These are phyloP conservation scores for Termitomyces sp. DNA, from an alignment of 768 basidiomycete genomes.

Conservation along the genomic window DNA sequence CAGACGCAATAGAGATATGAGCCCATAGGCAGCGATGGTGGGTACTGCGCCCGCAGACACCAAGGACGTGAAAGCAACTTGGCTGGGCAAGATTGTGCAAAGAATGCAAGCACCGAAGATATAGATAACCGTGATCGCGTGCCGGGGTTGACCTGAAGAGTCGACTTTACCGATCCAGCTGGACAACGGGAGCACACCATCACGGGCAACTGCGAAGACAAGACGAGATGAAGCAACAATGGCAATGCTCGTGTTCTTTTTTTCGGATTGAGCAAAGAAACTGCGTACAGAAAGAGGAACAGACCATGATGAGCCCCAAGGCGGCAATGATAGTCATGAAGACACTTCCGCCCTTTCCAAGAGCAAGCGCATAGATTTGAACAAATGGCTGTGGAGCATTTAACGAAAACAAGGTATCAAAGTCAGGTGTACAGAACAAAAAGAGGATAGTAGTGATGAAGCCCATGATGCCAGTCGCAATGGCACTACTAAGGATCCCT, in stretches of 20 bases:
- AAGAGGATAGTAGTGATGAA: conserved; percentile 77
- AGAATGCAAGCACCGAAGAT: conserved; percentile 68
- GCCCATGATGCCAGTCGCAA: conserved; percentile 73
- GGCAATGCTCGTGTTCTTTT: conserved; percentile 81
- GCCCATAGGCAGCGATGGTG: conserved; percentile 82
- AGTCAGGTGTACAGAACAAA: conserved; percentile 79
- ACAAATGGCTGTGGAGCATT: conserved; percentile 90
- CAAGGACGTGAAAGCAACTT: conserved; percentile 88
- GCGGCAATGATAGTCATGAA: conserved; percentile 87
- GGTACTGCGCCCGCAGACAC: conserved; percentile 83
- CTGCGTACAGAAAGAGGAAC: conserved; percentile 13
- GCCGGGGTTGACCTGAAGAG: conserved; percentile 63
- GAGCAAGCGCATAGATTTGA: conserved; percentile 75
- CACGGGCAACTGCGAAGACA: conserved; percentile 87
- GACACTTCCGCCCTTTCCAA: conserved; percentile 72
- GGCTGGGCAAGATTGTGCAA: conserved; percentile 86
- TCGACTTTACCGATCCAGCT: conserved; percentile 79
- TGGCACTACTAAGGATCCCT: conserved; percentile 73
- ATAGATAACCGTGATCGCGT: conserved; percentile 88
- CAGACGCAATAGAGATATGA: conserved; percentile 75
- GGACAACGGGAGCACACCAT: conserved; percentile 83
- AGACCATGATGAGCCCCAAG: conserved; percentile 75
- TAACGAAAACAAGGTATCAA: conserved; percentile 68
- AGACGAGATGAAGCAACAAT: conserved; percentile 87
- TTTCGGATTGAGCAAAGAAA: neutral